These are phyloP conservation scores for Phytopythium litorale DNA, from an alignment of 352 stramenopile genomes.

Conservation along the genomic window DNA sequence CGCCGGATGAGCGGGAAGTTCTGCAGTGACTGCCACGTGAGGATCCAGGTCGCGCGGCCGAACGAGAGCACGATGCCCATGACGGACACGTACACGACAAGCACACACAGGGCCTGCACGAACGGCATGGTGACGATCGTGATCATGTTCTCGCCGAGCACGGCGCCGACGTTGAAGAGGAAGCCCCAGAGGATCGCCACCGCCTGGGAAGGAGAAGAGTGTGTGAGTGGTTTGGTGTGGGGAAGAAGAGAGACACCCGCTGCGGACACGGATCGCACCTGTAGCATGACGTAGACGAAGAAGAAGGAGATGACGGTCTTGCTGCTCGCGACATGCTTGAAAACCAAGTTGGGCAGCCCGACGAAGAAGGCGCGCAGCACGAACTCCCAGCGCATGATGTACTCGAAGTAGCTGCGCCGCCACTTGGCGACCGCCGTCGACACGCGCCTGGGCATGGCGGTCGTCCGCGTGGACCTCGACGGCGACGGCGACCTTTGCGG, in stretches of 20 bases:
- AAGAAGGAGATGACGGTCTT: constrained; percentile 74
- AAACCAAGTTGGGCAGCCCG: constrained; percentile 42
- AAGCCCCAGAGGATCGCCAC: constrained; percentile 86
- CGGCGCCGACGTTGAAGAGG: constrained; percentile 77
- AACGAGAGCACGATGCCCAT: constrained; percentile 86
- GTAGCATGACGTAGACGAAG: constrained; percentile 83
- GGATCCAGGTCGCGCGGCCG: constrained; percentile 81
- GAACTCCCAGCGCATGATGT: constrained; percentile 61
- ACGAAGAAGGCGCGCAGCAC: constrained; percentile 61
- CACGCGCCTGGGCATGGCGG: neutral
- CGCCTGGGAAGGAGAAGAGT: constrained; percentile 14
- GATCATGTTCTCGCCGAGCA: constrained; percentile 86
- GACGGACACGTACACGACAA: constrained; percentile 78
- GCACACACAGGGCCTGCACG: constrained; percentile 64
- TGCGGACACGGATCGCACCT: constrained; percentile 10
- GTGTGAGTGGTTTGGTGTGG: neutral
- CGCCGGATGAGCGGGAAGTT: constrained; percentile 87
- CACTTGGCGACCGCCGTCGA: constrained; percentile 26
- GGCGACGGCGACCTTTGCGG: constrained; percentile 3
- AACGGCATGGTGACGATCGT: constrained; percentile 83
- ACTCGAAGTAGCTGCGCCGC: constrained; percentile 59
- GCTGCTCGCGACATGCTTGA: constrained; percentile 38
- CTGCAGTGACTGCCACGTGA: constrained; percentile 84
- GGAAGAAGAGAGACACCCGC: neutral
- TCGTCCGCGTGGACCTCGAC: neutral